A percentile compares a stretch with the other conserved stretches of the same genome.
Evolutionary conservation across 768 basidiomycete genomes (phyloP).

Genomic region (Antrodiella citrinella): DNA sequence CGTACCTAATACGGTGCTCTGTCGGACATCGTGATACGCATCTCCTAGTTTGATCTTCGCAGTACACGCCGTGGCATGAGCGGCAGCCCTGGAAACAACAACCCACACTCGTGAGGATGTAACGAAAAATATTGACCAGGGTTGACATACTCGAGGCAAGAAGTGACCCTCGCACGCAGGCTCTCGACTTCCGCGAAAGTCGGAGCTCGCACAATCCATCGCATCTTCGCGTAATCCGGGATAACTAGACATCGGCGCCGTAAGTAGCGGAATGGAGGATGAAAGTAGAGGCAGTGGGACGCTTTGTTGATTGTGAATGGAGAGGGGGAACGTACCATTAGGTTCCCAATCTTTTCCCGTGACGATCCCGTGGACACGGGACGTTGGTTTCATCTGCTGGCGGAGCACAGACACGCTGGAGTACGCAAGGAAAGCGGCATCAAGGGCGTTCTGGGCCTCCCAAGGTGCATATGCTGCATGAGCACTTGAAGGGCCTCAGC

Average conservation of each 20-base stretch:
- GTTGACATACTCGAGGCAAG: slow-evolving; percentile 71
- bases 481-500: slow-evolving; percentile 35
- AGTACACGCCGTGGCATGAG: slow-evolving; percentile 39
- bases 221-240: slow-evolving; percentile 74
- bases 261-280: not conserved
- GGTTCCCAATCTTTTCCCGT: slow-evolving; percentile 59
- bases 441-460: slow-evolving; percentile 83
- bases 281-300: not conserved
- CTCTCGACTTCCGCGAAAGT: slow-evolving; percentile 45
- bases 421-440: slow-evolving; percentile 84
- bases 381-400: slow-evolving; percentile 80
- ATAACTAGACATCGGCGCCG: slow-evolving; percentile 44
- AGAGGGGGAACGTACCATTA: slow-evolving; percentile 43
- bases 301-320: not conserved
- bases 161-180: slow-evolving; percentile 51
- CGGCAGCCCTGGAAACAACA: slow-evolving; percentile 46
- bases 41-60: slow-evolving; percentile 17
- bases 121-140: not conserved
- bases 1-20: slow-evolving; percentile 25
- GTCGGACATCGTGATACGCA: slow-evolving; percentile 25
- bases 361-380: slow-evolving; percentile 73
- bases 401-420: slow-evolving; percentile 70
- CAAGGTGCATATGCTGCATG: slow-evolving; percentile 80
- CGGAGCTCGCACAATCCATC: slow-evolving; percentile 65
- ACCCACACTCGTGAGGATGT: not conserved